Evolutionary conservation across 164 flowering plant species (phyloP).

Genomic region (Taxillus chinensis): DNA sequence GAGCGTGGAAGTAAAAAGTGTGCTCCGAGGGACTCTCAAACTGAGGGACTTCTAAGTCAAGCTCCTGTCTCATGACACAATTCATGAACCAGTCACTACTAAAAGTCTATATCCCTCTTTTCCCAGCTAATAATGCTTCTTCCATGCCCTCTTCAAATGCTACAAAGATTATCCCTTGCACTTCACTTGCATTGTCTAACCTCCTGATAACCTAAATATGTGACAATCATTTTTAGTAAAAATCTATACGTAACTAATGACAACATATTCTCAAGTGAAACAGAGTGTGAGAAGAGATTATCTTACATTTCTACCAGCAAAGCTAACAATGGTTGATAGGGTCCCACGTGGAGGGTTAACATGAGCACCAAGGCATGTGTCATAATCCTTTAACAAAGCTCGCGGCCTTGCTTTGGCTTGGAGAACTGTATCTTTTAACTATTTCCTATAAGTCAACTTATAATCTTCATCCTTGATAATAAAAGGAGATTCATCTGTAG

Average conservation of each 20-base stretch:
- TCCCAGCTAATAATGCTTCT: slow-evolving; percentile 56
- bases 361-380: slow-evolving; percentile 45
- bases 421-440: slow-evolving; percentile 50
- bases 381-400: slow-evolving; percentile 56
- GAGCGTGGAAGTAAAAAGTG: background rate
- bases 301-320: slow-evolving; percentile 84
- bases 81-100: slow-evolving; percentile 78
- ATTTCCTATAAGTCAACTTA: slow-evolving; percentile 36
- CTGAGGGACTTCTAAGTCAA: slow-evolving; percentile 65
- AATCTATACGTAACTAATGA: too few species aligned
- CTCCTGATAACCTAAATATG: slow-evolving; percentile 33
- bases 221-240: background rate
- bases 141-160: slow-evolving; percentile 76
- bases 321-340: slow-evolving; percentile 45
- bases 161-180: slow-evolving; percentile 47
- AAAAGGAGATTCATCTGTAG: slow-evolving; percentile 58
- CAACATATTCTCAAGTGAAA: too few species aligned
- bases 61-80: slow-evolving; percentile 78
- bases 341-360: slow-evolving; percentile 42
- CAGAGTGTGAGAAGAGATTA: too few species aligned
- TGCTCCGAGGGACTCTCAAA: slow-evolving; percentile 65
- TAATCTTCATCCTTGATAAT: slow-evolving; percentile 66
- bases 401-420: slow-evolving; percentile 49
- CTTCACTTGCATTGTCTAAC: slow-evolving; percentile 25
- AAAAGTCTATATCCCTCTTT: slow-evolving; percentile 57